Conservation (phyloP, 2,329 filamentous ascomycete species). For the Teratosphaeria destructans region DNA sequence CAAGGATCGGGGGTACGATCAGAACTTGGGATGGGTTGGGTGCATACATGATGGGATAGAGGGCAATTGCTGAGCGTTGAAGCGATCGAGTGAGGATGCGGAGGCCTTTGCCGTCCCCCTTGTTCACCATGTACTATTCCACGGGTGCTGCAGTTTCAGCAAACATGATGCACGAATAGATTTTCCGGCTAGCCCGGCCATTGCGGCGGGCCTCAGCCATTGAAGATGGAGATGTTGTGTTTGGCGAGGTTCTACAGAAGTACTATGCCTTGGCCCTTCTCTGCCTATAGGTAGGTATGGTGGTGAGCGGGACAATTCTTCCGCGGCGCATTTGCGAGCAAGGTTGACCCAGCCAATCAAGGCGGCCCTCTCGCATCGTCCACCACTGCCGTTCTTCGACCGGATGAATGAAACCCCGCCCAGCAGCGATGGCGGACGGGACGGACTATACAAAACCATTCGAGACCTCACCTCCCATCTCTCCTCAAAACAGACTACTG, state of each 20-base stretch:
- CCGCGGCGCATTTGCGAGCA: neutral
- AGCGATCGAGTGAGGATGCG: neutral
- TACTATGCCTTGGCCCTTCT: neutral
- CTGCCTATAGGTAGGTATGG: neutral
- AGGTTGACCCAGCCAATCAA: neutral
- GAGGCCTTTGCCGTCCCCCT: neutral
- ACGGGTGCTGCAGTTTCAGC: neutral
- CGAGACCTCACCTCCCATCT: neutral
- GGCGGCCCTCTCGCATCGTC: neutral
- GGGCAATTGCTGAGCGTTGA: constrained; percentile 1
- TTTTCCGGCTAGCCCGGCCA: neutral
- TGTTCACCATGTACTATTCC: neutral
- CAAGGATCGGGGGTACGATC: neutral
- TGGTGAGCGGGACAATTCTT: neutral
- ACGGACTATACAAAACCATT: neutral
- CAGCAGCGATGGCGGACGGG: neutral
- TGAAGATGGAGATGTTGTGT: neutral
- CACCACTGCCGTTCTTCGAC: neutral
- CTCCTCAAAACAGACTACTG: neutral
- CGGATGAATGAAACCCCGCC: neutral
- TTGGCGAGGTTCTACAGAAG: neutral
- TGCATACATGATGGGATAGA: neutral
- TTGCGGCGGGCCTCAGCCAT: neutral
- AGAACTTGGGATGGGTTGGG: neutral
- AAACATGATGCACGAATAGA: neutral